Conservation (phyloP, 176 grass and related monocot genomes). For the Poa annua region DNA sequence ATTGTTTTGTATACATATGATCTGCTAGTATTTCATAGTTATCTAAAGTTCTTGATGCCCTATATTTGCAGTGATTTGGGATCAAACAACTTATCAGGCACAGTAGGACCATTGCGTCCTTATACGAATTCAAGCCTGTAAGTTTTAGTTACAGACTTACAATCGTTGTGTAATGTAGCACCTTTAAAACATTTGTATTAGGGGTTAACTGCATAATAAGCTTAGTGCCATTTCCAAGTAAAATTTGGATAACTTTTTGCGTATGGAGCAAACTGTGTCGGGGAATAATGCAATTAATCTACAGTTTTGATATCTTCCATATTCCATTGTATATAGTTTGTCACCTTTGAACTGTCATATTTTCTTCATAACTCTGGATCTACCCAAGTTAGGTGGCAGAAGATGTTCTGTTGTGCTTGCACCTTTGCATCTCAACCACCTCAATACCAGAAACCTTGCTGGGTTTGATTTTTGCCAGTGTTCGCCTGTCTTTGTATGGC, state of each 20-base stretch:
- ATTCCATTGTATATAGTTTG: background rate
- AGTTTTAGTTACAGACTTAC: slow-evolving; percentile 24
- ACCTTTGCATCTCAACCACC: slow-evolving; percentile 7
- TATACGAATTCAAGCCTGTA: slow-evolving; percentile 22
- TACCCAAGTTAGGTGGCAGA: background rate
- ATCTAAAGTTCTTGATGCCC: slow-evolving; percentile 4
- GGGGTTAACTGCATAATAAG: background rate
- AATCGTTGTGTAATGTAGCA: slow-evolving; percentile 13
- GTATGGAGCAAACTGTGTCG: background rate
- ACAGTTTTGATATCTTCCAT: background rate
- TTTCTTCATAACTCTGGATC: background rate
- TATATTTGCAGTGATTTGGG: slow-evolving; percentile 52
- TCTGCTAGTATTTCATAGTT: background rate
- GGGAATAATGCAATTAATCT: background rate
- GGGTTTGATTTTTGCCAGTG: background rate
- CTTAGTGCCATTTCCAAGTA: background rate
- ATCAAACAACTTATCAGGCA: slow-evolving; percentile 43
- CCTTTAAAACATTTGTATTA: background rate
- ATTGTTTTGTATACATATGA: background rate
- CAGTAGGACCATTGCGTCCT: background rate
- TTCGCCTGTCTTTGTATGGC: background rate
- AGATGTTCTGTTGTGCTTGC: background rate
- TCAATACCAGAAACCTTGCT: background rate
- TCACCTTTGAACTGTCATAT: slow-evolving; percentile 20
- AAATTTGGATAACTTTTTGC: slow-evolving; percentile 9